These are phyloP conservation scores for Solanum paucissectum DNA, from an alignment of 257 asterid species.

Conservation along the genomic window DNA sequence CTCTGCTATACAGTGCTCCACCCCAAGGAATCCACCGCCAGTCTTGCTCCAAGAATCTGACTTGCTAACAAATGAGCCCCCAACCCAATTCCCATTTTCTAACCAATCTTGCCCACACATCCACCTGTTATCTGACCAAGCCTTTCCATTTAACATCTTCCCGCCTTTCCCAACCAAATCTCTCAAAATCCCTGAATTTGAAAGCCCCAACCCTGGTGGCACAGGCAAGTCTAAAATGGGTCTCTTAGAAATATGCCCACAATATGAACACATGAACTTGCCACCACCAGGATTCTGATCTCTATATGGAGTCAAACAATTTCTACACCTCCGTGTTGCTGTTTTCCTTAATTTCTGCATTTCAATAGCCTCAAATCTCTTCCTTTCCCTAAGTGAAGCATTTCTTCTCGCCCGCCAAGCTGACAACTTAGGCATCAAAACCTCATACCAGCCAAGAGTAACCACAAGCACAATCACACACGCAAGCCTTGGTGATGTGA, in stretches of 20 bases:
- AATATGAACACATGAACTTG: slow-evolving; percentile 94
- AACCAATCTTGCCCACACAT: slow-evolving; percentile 93
- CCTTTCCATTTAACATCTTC: slow-evolving; percentile 68
- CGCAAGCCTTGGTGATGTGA: slow-evolving; percentile 88
- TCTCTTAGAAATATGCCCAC: slow-evolving; percentile 92
- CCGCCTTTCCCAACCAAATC: slow-evolving; percentile 87
- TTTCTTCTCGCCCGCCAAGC: slow-evolving; percentile 72
- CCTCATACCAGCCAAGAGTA: slow-evolving; percentile 85
- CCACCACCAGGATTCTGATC: slow-evolving; percentile 98
- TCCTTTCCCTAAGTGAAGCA: slow-evolving; percentile 70
- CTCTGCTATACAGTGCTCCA: slow-evolving; percentile 57
- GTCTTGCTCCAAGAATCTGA: slow-evolving; percentile 58
- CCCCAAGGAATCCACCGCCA: slow-evolving; percentile 40
- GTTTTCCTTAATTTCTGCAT: slow-evolving; percentile 84
- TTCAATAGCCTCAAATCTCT: slow-evolving; percentile 78
- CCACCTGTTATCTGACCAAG: slow-evolving; percentile 84
- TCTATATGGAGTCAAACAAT: slow-evolving; percentile 81
- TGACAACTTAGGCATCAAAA: slow-evolving; percentile 85
- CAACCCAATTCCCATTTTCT: slow-evolving; percentile 69
- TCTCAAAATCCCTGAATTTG: slow-evolving; percentile 68
- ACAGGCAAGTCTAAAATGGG: slow-evolving; percentile 90
- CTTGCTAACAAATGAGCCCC: slow-evolving; percentile 49
- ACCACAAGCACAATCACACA: slow-evolving; percentile 76
- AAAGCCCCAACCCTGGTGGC: slow-evolving; percentile 53
- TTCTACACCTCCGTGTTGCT: slow-evolving; percentile 91